Evolutionary conservation across 225 moss, liverwort and hornwort species (phyloP).

Genomic region (Antitrichia curtipendula): DNA sequence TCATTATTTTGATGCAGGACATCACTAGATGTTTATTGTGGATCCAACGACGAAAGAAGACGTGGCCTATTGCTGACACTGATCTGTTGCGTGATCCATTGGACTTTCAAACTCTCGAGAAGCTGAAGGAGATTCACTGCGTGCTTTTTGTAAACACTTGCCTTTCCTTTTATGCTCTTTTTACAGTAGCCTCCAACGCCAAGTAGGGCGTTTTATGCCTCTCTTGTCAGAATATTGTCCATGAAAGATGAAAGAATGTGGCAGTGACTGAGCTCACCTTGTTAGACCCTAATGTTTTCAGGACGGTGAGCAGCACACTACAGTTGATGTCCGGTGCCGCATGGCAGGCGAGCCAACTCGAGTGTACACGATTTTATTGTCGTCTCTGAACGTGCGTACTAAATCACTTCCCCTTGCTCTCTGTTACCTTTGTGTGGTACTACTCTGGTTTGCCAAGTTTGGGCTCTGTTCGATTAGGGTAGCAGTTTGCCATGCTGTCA

Average conservation of each 20-base stretch:
- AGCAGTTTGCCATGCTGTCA: background rate
- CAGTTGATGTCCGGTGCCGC: slow-evolving; percentile 57
- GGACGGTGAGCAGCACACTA: slow-evolving; percentile 80
- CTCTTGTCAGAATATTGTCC: background rate
- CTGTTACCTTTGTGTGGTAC: background rate
- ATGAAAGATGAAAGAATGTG: background rate
- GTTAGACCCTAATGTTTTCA: slow-evolving; percentile 5
- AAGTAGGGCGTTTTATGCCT: background rate
- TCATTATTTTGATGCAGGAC: slow-evolving; percentile 46
- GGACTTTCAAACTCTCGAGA: slow-evolving; percentile 68
- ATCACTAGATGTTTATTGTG: slow-evolving; percentile 88
- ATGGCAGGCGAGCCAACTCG: slow-evolving; percentile 64
- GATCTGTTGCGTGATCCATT: slow-evolving; percentile 69
- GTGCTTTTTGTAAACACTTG: slow-evolving; percentile 50
- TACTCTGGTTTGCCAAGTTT: background rate
- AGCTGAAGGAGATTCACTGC: slow-evolving; percentile 75
- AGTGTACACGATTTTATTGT: slow-evolving; percentile 54
- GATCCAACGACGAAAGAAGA: slow-evolving; percentile 81
- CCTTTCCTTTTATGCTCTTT: background rate
- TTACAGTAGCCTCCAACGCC: background rate
- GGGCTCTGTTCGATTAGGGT: background rate
- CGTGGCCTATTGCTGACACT: slow-evolving; percentile 75
- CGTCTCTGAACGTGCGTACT: slow-evolving; percentile 57
- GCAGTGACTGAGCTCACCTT: background rate
- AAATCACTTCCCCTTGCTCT: background rate